Evolutionary conservation across 768 basidiomycete genomes (phyloP).

Genomic region (Auricularia auricula-judae): DNA sequence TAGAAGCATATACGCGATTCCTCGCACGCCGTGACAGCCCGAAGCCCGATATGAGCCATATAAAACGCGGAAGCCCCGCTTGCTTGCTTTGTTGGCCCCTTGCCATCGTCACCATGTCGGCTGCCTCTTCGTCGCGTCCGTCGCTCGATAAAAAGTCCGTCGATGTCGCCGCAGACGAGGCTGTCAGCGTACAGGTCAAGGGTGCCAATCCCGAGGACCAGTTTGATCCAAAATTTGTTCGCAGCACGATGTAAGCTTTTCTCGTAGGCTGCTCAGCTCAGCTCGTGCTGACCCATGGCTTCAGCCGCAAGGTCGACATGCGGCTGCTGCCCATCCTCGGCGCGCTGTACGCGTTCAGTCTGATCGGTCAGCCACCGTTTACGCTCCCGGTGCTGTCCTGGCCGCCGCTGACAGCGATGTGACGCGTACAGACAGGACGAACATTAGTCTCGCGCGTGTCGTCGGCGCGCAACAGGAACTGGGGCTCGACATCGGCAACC

Average conservation of each 20-base stretch:
- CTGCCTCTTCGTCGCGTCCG: not conserved
- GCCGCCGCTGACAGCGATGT: not conserved
- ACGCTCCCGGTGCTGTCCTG: not conserved
- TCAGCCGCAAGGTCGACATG: slow-evolving; percentile 3
- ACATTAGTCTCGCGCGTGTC: not conserved
- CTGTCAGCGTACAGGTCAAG: not conserved
- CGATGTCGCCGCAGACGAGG: not conserved
- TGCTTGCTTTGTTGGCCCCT: too few relatives aligned
- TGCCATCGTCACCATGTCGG: not conserved
- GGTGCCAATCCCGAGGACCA: not conserved
- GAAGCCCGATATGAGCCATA: too few relatives aligned
- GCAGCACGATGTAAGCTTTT: not conserved
- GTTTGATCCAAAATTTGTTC: not conserved
- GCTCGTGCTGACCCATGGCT: not conserved
- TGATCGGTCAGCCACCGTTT: slow-evolving; percentile 9
- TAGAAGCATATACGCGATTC: too few relatives aligned
- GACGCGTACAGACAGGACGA: not conserved
- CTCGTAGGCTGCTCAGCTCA: not conserved
- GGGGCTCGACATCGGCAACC: not conserved
- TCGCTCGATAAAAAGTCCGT: not conserved
- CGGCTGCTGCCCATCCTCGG: slow-evolving; percentile 5
- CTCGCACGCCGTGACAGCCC: too few relatives aligned
- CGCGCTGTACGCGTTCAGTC: slow-evolving; percentile 4
- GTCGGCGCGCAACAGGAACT: not conserved
- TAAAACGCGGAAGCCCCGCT: too few relatives aligned